Percentiles rank a stretch among this genome's conserved stretches.
These are phyloP conservation scores for Fusarium tricinctum DNA, from an alignment of 2,329 filamentous ascomycete genomes.

Conservation along the genomic window DNA sequence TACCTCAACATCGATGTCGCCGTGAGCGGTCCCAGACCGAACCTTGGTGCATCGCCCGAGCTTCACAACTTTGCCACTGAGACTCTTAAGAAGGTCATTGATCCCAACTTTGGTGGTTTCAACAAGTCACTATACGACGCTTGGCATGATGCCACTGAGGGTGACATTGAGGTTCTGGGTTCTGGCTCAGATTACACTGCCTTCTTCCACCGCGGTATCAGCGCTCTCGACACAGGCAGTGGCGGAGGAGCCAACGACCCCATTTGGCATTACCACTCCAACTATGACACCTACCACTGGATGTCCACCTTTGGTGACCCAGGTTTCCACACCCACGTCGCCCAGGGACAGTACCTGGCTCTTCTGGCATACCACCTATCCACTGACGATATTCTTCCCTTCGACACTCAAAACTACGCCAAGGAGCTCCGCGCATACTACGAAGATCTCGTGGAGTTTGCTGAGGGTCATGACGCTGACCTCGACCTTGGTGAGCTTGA, in stretches of 20 bases:
- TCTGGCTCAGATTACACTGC: slow-evolving; percentile 77
- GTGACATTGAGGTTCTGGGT: slow-evolving; percentile 67
- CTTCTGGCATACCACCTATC: slow-evolving; percentile 58
- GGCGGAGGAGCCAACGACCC: slow-evolving; percentile 60
- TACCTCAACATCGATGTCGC: slow-evolving; percentile 88
- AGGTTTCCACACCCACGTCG: slow-evolving; percentile 70
- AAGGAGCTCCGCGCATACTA: slow-evolving; percentile 58
- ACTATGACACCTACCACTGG: slow-evolving; percentile 89
- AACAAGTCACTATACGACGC: slow-evolving; percentile 58
- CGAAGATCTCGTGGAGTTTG: slow-evolving; percentile 54
- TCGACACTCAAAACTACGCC: slow-evolving; percentile 59
- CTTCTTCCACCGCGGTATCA: slow-evolving; percentile 70
- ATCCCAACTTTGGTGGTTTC: slow-evolving; percentile 70
- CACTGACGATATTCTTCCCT: slow-evolving; percentile 56
- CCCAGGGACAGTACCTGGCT: slow-evolving; percentile 64
- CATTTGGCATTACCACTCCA: slow-evolving; percentile 83
- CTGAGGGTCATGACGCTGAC: slow-evolving; percentile 51
- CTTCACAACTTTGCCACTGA: slow-evolving; percentile 76
- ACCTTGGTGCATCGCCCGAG: slow-evolving; percentile 73
- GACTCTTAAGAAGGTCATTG: slow-evolving; percentile 68
- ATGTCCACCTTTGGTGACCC: slow-evolving; percentile 84
- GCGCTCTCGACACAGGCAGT: slow-evolving; percentile 69
- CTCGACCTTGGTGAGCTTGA: slow-evolving; percentile 57
- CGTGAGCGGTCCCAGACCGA: slow-evolving; percentile 68
- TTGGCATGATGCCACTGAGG: slow-evolving; percentile 55